Evolutionary conservation across 2,329 filamentous ascomycete species (phyloP).

Genomic region (Nannizzia gypsea): DNA sequence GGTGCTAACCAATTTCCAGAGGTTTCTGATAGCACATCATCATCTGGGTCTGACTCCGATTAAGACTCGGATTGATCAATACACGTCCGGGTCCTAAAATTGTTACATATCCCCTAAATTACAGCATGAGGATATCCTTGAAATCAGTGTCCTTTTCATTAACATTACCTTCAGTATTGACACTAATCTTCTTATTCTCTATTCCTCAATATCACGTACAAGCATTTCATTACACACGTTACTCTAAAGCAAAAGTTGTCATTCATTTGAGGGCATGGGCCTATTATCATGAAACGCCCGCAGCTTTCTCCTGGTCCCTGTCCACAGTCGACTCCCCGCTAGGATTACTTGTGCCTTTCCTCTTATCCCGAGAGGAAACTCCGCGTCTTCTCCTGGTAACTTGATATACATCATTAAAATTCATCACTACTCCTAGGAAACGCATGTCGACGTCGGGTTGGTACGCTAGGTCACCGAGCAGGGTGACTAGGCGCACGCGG

Average conservation of each 20-base stretch:
- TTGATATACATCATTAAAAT: constrained; percentile 95
- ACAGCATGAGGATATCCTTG: not conserved
- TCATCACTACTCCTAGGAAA: constrained; percentile 94
- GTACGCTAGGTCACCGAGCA: constrained; percentile 82
- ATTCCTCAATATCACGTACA: not conserved
- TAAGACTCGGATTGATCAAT: constrained; percentile 3
- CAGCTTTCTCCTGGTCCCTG: constrained; percentile 24
- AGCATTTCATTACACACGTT: not conserved
- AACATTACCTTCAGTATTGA: not conserved
- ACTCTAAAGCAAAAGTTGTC: not conserved
- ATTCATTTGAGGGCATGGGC: not conserved
- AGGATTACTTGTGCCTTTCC: not conserved
- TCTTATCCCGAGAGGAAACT: constrained; percentile 2
- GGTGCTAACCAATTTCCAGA: not conserved
- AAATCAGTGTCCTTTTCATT: not conserved
- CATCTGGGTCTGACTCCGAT: constrained; percentile 11
- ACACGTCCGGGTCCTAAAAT: not conserved
- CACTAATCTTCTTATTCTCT: not conserved
- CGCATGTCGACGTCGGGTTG: constrained; percentile 92
- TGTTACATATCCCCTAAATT: not conserved
- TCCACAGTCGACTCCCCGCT: constrained; percentile 18
- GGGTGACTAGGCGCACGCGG: constrained; percentile 59
- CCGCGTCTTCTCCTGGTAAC: constrained; percentile 51
- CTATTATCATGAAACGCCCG: not conserved
- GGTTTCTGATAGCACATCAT: not conserved